Evolutionary conservation across 78 protist genomes (phyloP).

Genomic region (Capsaspora owczarzaki): DNA sequence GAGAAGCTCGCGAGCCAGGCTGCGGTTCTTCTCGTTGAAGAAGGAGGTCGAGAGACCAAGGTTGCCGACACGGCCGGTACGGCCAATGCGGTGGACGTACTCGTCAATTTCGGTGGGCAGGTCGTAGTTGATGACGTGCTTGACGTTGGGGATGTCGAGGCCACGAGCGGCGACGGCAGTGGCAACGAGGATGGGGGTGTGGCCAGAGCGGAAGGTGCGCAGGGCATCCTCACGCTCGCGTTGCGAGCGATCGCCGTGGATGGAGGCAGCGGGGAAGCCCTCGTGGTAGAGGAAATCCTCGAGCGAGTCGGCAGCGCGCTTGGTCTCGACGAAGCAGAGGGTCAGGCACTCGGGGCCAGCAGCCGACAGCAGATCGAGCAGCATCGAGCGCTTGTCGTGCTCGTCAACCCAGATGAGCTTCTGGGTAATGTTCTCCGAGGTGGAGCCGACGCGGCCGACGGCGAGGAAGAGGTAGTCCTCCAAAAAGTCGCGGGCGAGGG

Average conservation of each 20-base stretch:
- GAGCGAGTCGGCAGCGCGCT: conserved; percentile 67
- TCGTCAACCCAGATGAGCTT: conserved; percentile 48
- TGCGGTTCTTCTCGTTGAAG: conserved; percentile 39
- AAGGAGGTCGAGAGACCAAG: conserved; percentile 78
- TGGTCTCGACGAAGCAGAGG: conserved; percentile 76
- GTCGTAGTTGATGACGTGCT: conserved; percentile 95
- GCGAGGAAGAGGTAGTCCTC: conserved; percentile 82
- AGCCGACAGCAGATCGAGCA: conserved; percentile 60
- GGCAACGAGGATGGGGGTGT: conserved; percentile 84
- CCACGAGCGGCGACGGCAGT: conserved; percentile 98
- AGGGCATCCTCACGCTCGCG: conserved; percentile 84
- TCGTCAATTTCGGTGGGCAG: conserved; percentile 85
- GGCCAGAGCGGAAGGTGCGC: conserved; percentile 47
- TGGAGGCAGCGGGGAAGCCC: conserved; percentile 59
- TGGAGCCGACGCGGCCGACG: conserved; percentile 95
- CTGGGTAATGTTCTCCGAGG: conserved; percentile 86
- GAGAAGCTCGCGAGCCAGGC: conserved; percentile 42
- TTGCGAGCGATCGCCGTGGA: conserved; percentile 98
- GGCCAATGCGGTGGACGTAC: conserved; percentile 98
- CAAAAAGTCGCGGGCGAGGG: conserved; percentile 85
- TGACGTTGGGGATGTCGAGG: conserved; percentile 91
- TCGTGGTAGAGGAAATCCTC: conserved; percentile 61
- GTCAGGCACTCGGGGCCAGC: conserved; percentile 39
- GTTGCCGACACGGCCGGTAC: conserved; percentile 96
- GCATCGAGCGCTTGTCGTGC: conserved; percentile 63